Evolutionary conservation across 225 moss, liverwort and hornwort species (phyloP).

Genomic region (Pseudoscleropodium purum): DNA sequence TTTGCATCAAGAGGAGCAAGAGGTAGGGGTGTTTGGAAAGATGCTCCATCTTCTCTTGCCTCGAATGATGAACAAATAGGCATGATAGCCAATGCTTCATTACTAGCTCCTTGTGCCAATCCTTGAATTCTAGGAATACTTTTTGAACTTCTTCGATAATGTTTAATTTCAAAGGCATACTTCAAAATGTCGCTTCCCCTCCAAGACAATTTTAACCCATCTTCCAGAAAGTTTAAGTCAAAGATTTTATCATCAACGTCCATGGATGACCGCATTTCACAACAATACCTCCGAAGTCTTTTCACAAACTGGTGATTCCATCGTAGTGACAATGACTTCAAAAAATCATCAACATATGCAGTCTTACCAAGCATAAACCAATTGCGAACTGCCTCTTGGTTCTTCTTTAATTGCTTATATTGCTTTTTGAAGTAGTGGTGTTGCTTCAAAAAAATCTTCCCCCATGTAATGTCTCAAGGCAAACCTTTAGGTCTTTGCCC

Average conservation of each 20-base stretch:
- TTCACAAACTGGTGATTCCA: accelerated
- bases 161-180: not conserved
- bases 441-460: not conserved
- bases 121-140: not conserved
- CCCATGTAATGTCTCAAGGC: not conserved
- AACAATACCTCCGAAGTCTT: not conserved
- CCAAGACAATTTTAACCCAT: not conserved
- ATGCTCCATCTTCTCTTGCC: too few species aligned
- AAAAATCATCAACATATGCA: not conserved
- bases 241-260: not conserved
- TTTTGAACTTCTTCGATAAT: not conserved
- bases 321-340: not conserved
- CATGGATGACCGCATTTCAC: accelerated
- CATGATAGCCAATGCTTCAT: too few species aligned
- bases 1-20: too few species aligned
- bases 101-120: too few species aligned
- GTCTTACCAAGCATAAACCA: not conserved
- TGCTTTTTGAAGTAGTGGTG: not conserved
- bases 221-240: not conserved
- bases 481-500: not conserved
- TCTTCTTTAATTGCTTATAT: not conserved
- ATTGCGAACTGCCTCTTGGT: not conserved
- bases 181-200: not conserved
- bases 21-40: too few species aligned
- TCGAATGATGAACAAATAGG: too few species aligned